Base-by-base conservation (phyloP, 2,329 filamentous ascomycete genomes). In the Penicillium sp. region DNA sequence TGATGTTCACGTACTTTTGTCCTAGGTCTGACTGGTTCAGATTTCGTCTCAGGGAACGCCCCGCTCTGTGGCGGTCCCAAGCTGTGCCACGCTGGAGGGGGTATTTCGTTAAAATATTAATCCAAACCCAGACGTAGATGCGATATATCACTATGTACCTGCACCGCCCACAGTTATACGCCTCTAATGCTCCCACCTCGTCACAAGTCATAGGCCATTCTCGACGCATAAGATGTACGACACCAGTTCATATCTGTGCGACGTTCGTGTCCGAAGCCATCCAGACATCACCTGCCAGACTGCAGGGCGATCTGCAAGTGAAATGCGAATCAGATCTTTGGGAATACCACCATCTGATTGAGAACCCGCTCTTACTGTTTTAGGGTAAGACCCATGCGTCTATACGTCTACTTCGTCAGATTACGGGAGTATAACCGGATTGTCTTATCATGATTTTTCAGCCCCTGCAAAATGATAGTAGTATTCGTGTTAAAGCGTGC, bases 31-130 rank as follows among this genome's bases (percentile, higher is more conserved):
- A 47, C 47, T 45, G 53, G 49, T 45, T 41, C 44, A 44, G 40
- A 47, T 27, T 20, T 33, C 15, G 31, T 45, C 51, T 44, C 41
- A 44, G 31, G 33, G 35, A 9, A 22, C n/a, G 48, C 50, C 58
- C 60, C 60, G 56, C 60, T 57, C n/a, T 62, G 61, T 64, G 61
- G 61, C 61, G 61, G 58, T 64, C 58, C 35, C 18, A 40, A 42
- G 51, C 56, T 63, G 57, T 60, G 55, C 61, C 57, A 58, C 57
- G 53, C 51, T 53, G n/a, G n/a, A 14, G 41, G 29, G 6, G n/a
- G 18, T 14, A 22, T 18, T 54, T 42, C 9, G 4, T 26, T 6
- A 37, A 5, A 35, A 45, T 35, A 27, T 37, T 27, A 37, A 49
- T 43, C 8, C 37, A 40, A 15, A 18, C 49, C 11, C 46, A 49